Conservation (phyloP, 176 grass and related monocot genomes). For the Cymbopogon citratus region DNA sequence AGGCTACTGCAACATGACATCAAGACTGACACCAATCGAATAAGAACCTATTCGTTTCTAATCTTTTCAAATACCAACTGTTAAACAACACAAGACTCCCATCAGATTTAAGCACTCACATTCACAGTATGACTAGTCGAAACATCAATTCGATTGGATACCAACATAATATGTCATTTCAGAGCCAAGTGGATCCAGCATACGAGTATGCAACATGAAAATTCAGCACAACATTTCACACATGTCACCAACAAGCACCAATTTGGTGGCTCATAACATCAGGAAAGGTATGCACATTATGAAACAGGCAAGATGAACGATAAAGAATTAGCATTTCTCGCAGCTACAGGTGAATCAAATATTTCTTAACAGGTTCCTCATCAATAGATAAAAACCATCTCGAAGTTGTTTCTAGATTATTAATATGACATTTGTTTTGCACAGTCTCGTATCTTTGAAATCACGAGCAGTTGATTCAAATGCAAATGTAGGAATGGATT, state of each 20-base stretch:
- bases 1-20: background rate
- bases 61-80: background rate
- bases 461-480: conserved; percentile 39
- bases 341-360: conserved; percentile 32
- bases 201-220: background rate
- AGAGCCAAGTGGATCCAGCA: background rate
- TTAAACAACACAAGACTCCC: background rate
- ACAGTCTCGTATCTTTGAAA: conserved; percentile 54
- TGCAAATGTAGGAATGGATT: conserved; percentile 61
- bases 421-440: conserved; percentile 52
- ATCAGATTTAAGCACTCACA: background rate
- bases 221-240: background rate
- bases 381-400: conserved; percentile 27
- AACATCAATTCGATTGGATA: background rate
- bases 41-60: background rate
- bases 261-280: background rate
- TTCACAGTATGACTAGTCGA: background rate
- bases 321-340: conserved; percentile 13
- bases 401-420: conserved; percentile 54
- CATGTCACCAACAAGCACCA: background rate
- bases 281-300: background rate
- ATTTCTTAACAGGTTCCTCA: conserved; percentile 37
- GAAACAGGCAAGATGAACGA: background rate
- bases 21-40: background rate
- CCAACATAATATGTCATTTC: background rate